A percentile compares a stretch with the other conserved stretches of the same genome.
Evolutionary conservation across 352 stramenopile species (phyloP).

Genomic region (Phytopythium vexans): DNA sequence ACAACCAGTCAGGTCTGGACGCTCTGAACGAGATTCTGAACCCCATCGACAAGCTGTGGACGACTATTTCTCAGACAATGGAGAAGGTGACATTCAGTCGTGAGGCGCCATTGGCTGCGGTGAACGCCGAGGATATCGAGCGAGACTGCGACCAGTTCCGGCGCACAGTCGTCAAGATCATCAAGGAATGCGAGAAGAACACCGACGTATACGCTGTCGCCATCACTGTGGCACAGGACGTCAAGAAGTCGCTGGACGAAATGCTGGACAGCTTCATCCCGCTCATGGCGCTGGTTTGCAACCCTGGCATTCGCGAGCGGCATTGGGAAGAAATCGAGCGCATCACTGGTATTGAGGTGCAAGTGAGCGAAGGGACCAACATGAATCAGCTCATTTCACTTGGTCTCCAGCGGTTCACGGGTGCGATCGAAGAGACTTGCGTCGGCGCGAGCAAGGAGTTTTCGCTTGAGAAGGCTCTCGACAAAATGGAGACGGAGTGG

Average conservation of each 20-base stretch:
- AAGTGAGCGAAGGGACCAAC: conserved; percentile 88
- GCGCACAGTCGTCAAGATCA: conserved; percentile 85
- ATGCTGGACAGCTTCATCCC: conserved; percentile 89
- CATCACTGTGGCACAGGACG: conserved; percentile 76
- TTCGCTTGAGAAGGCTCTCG: conserved; percentile 89
- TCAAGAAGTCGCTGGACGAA: conserved; percentile 81
- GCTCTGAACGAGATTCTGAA: conserved; percentile 75
- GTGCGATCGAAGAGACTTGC: conserved; percentile 90
- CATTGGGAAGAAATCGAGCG: conserved; percentile 93
- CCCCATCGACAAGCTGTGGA: conserved; percentile 89
- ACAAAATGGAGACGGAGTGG: conserved; percentile 95
- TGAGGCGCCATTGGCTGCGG: conserved; percentile 52
- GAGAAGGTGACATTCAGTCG: conserved; percentile 71
- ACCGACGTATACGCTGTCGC: conserved; percentile 78
- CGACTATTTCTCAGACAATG: conserved; percentile 76
- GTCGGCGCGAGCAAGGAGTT: conserved; percentile 94
- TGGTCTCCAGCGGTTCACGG: conserved; percentile 79
- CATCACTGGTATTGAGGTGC: conserved; percentile 85
- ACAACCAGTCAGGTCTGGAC: conserved; percentile 74
- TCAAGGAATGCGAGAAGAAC: conserved; percentile 90
- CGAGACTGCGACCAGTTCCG: conserved; percentile 87
- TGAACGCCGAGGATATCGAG: conserved; percentile 86
- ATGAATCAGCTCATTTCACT: conserved; percentile 91
- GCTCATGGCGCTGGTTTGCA: conserved; percentile 91
- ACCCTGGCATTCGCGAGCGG: conserved; percentile 87